Conservation (phyloP, 2,329 filamentous ascomycete species). For the Plenodomus biglobosus region DNA sequence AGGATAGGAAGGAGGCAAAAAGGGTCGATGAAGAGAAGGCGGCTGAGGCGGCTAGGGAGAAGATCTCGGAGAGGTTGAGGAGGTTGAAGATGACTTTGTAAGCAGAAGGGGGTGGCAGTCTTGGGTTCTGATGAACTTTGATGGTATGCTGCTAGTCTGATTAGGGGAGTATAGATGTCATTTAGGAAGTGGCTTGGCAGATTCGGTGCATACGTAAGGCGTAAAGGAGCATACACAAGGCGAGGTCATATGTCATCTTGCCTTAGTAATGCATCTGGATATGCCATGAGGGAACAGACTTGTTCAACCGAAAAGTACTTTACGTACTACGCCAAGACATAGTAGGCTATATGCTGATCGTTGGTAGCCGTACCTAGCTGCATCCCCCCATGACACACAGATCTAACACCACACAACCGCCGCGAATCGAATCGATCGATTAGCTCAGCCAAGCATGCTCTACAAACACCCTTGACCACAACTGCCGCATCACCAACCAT, state of each 20-base stretch:
- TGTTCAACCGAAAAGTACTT: neutral
- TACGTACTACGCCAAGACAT: neutral
- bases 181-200: no score
- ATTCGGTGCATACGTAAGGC: no score
- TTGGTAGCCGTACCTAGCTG: neutral
- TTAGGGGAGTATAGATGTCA: no score
- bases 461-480: neutral
- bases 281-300: no score
- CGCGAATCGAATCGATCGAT: neutral
- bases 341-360: neutral
- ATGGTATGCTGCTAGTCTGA: no score
- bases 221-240: no score
- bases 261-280: no score
- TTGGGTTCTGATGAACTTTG: no score
- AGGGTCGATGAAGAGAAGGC: constrained; percentile 13
- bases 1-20: constrained; percentile 14
- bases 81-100: neutral
- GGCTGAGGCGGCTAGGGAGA: constrained; percentile 6
- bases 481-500: neutral
- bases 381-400: neutral
- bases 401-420: neutral
- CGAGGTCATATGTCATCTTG: no score
- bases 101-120: no score
- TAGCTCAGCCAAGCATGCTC: neutral
- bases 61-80: constrained; percentile 1